phyloP scores from a whole-genome alignment of 441 rosid species.

The California macrophylla region DNA sequence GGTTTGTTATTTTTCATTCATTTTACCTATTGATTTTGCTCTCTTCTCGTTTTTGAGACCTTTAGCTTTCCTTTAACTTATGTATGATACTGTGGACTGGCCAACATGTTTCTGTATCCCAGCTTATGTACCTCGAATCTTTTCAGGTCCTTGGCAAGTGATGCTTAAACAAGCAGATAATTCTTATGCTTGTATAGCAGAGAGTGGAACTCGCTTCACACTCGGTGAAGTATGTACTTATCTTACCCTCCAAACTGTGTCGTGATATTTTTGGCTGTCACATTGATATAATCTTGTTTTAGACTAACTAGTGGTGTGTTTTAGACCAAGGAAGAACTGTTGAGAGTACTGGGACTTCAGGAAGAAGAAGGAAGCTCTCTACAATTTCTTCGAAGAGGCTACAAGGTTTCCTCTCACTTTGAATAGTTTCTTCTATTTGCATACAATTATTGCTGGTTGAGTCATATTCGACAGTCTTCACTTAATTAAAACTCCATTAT shows the following conservation, averaged over 20 bases:
- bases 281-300: constrained; percentile 13
- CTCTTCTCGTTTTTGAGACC: neutral
- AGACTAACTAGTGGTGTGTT: constrained; percentile 18
- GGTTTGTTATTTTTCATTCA: too few species aligned
- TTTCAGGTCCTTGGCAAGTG: constrained; percentile 96
- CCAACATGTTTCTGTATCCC: neutral
- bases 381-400: constrained; percentile 82
- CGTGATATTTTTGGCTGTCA: constrained; percentile 9
- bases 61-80: neutral
- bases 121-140: constrained; percentile 4
- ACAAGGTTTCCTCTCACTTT: constrained; percentile 43
- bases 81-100: too few species aligned
- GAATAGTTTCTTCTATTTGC: constrained; percentile 1
- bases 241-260: constrained; percentile 1
- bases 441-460: neutral
- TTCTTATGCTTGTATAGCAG: constrained; percentile 78
- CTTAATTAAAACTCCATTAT: neutral
- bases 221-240: constrained; percentile 57
- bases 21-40: too few species aligned
- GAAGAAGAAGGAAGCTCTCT: constrained; percentile 88
- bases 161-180: constrained; percentile 89
- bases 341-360: constrained; percentile 79
- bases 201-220: constrained; percentile 76
- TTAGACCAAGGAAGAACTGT: constrained; percentile 83
- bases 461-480: too few species aligned